Evolutionary conservation across 2,329 filamentous ascomycete species (phyloP).

Genomic region (Ceratocystis eucalypticola): DNA sequence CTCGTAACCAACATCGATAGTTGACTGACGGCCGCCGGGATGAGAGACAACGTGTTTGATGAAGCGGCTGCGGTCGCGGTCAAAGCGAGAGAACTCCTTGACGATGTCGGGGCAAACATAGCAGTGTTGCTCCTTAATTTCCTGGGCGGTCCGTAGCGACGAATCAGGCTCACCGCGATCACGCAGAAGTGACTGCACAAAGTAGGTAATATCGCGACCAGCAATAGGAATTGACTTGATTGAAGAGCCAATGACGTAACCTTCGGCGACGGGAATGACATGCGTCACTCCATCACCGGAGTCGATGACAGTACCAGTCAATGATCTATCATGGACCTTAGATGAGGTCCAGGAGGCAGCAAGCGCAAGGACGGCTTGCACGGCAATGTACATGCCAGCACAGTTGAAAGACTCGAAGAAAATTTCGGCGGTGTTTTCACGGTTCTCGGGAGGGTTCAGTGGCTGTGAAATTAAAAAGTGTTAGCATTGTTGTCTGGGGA

Average conservation of each 20-base stretch:
- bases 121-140: constrained; percentile 97
- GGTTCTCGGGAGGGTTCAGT: constrained; percentile 94
- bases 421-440: constrained; percentile 97
- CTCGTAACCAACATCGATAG: constrained; percentile 92
- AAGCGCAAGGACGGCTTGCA: constrained; percentile 90
- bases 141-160: constrained; percentile 90
- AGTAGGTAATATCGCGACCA: constrained; percentile 96
- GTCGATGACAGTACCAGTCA: constrained; percentile 96
- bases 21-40: constrained; percentile 70
- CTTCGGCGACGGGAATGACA: constrained; percentile 95
- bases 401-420: constrained; percentile 99
- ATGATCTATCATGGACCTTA: constrained; percentile 88
- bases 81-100: constrained; percentile 92
- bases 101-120: constrained; percentile 98
- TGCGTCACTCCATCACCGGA: constrained; percentile 98
- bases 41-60: constrained; percentile 77
- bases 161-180: constrained; percentile 95
- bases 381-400: constrained; percentile 94
- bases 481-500: not conserved
- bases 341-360: constrained; percentile 98
- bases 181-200: constrained; percentile 88
- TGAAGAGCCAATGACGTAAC: constrained; percentile 95
- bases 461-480: constrained; percentile 42
- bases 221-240: constrained; percentile 99
- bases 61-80: constrained; percentile 83